These are phyloP conservation scores for Cicer arietinum DNA, from an alignment of 306 rosid species.

Conservation along the genomic window DNA sequence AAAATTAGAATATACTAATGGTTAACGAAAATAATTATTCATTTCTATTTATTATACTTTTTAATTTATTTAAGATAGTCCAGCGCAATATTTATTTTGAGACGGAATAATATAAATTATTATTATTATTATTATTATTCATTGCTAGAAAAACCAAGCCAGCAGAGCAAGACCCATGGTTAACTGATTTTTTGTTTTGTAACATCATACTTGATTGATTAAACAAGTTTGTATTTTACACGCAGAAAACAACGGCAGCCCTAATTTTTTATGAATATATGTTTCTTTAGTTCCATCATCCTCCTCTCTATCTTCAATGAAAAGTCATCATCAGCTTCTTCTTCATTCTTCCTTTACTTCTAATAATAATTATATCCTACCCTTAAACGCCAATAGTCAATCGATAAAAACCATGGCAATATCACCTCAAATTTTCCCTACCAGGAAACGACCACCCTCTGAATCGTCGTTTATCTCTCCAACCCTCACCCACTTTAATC, in stretches of 20 bases:
- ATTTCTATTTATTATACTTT: too few relatives aligned
- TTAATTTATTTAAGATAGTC: too few relatives aligned
- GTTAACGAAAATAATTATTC: too few relatives aligned
- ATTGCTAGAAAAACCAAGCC: not conserved
- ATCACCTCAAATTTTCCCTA: conserved; percentile 56
- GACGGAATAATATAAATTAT: too few relatives aligned
- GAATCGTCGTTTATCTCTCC: conserved; percentile 64
- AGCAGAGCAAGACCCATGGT: conserved; percentile 31
- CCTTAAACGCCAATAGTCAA: conserved; percentile 8
- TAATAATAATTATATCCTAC: not conserved
- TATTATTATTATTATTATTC: not conserved
- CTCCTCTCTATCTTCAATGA: conserved; percentile 29
- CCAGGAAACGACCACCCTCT: conserved; percentile 70
- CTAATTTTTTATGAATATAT: conserved; percentile 32
- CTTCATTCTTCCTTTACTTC: not conserved
- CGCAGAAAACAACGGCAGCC: conserved; percentile 31
- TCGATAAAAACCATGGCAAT: conserved; percentile 57
- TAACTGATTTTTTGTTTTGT: too few relatives aligned
- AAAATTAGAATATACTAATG: too few relatives aligned
- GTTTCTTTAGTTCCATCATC: conserved; percentile 25
- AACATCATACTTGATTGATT: not conserved
- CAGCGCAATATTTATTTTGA: too few relatives aligned
- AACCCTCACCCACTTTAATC: conserved; percentile 45
- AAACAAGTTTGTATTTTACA: conserved; percentile 19
- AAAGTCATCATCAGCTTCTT: not conserved